Evolutionary conservation across 306 rosid species (phyloP), one percentile per base, ranked within the genome.

Genomic region (Citrullus colocynthis): DNA sequence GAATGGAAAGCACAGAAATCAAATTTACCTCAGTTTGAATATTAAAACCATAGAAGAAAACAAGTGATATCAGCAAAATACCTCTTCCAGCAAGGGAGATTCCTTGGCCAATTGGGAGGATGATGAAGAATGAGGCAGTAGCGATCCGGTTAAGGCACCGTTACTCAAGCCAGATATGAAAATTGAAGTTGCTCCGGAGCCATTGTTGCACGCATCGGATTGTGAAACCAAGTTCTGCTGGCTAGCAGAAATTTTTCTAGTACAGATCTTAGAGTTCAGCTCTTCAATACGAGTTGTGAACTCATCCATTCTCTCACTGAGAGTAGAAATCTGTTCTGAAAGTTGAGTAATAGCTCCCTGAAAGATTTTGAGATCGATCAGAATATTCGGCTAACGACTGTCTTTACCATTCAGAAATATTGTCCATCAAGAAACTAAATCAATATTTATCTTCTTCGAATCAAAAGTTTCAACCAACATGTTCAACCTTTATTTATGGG

Each of bases 281-380:
- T 95, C 97, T 80, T 92, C 99, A 61, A 95, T 90, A 61, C 97
- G 96, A 63, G 97, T 85, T 54, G 97, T 92, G 85, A 95, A 92
- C 79, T 92, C 99, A 62, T 95, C 99, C 97, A 95, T 92, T 83
- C 99, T 85, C 89, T 89, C 97, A 82, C 87, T 92, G 82, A 95
- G 83, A 0, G 99, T 95, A 51, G 99, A 92, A 84, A 95, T 95
- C 83, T 95, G 99, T 80, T 95, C 99, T 1, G 99, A 92, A 59
- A 95, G 99, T 77, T 95, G 99, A 64, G 93, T 92, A 75, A 90
- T 85, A 64, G 91, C 84, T 78, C 97, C 97, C 99, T 95, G 86
- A 73, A 64, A 82, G 78, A 80, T 63, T 80, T 52, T 76, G 81
- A 78, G 61, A 81, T 72, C 9, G n/a, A 72, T 73, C 76, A 14